Evolutionary conservation across 176 grass and related monocot genomes (phyloP).

Genomic region (Sorghum bicolor): Sorghum_bicolor_NCBIv3 NC_012871.2:11957001-11957500

Average conservation of each 20-base stretch:
- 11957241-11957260: background rate
- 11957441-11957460: conserved; percentile 93
- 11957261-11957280: conserved; percentile 94
- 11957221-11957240: too few relatives aligned
- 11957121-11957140: background rate
- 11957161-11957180: too few relatives aligned
- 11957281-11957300: conserved; percentile 54
- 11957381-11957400: conserved; percentile 92
- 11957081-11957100: conserved; percentile 55
- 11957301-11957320: conserved; percentile 88
- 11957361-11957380: conserved; percentile 84
- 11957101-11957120: background rate
- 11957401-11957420: conserved; percentile 98
- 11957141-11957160: background rate
- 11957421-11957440: conserved; percentile 92
- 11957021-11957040: conserved; percentile 78
- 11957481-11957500: too few relatives aligned
- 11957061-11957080: conserved; percentile 51
- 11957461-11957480: conserved; percentile 91
- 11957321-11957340: conserved; percentile 87
- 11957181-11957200: too few relatives aligned
- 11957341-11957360: conserved; percentile 98
- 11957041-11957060: conserved; percentile 52
- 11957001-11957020: conserved; percentile 48
- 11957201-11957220: too few relatives aligned